phyloP scores from a whole-genome alignment of 2,329 filamentous ascomycete genomes.

The Grosmannia serpens region DNA sequence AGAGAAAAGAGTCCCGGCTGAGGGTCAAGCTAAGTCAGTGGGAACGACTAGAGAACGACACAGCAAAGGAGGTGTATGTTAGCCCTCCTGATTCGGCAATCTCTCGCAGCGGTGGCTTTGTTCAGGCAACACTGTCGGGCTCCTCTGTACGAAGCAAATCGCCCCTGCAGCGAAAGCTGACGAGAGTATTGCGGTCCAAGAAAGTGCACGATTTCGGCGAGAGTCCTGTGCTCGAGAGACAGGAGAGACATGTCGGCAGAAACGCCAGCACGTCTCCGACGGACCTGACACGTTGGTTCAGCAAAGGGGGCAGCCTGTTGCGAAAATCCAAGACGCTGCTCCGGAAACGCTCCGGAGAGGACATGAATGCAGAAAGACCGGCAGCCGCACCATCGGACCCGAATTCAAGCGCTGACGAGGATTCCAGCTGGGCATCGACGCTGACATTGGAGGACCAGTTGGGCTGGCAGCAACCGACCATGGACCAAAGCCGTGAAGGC shows the following conservation, averaged over 20 bases:
- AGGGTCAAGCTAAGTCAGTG: neutral
- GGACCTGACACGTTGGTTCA: neutral
- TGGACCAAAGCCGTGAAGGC: too few species aligned
- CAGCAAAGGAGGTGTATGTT: neutral
- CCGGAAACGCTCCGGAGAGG: neutral
- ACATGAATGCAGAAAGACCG: too few species aligned
- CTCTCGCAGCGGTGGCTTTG: neutral
- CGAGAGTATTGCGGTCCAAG: neutral
- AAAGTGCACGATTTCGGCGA: neutral
- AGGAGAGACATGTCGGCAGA: too few species aligned
- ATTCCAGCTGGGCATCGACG: too few species aligned
- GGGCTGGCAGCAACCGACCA: too few species aligned
- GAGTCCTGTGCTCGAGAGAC: neutral
- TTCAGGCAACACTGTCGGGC: too few species aligned
- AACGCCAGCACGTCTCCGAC: neutral
- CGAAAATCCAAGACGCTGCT: neutral
- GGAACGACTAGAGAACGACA: neutral
- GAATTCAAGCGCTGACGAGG: too few species aligned
- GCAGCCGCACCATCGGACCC: too few species aligned
- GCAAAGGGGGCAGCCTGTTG: neutral
- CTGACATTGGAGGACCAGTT: too few species aligned
- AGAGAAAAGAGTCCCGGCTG: neutral
- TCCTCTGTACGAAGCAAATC: neutral
- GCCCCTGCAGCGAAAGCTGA: neutral
- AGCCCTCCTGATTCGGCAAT: neutral